Evolutionary conservation across 345 rosid genomes (phyloP).

Genomic region (Microcos paniculata): DNA sequence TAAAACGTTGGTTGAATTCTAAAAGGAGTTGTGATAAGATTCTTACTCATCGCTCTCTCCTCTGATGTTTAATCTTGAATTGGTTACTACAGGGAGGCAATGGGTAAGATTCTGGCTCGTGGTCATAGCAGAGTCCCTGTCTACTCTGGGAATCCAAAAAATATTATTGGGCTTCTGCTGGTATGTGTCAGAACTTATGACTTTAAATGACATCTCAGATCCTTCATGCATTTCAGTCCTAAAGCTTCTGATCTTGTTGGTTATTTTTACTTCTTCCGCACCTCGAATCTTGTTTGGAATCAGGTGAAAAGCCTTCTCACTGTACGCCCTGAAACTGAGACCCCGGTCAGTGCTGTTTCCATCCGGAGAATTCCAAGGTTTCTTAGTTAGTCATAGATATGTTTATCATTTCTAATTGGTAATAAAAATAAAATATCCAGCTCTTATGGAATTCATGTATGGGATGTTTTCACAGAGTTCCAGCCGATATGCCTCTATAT

Average conservation of each 20-base stretch:
- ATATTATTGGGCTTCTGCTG: conserved; percentile 88
- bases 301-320: conserved; percentile 97
- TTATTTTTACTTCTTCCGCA: background rate
- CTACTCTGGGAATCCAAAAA: conserved; percentile 80
- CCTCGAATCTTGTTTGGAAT: conserved; percentile 11
- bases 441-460: background rate
- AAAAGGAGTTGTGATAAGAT: background rate
- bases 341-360: conserved; percentile 84
- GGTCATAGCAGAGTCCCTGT: conserved; percentile 98
- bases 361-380: conserved; percentile 95
- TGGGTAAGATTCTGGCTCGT: conserved; percentile 87
- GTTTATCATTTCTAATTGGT: background rate
- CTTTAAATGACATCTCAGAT: conserved; percentile 1
- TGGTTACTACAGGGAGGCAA: conserved; percentile 70
- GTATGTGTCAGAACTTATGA: conserved; percentile 38
- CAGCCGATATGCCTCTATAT: conserved; percentile 93
- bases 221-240: background rate
- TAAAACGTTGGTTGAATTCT: background rate
- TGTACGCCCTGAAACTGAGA: conserved; percentile 94
- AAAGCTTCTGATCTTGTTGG: background rate
- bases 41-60: background rate
- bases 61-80: conserved; percentile 5
- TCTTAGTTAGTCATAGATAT: background rate
- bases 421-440: conserved; percentile 1
- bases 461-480: conserved; percentile 61